These are phyloP conservation scores for Nemania sp. DNA, from an alignment of 2,329 filamentous ascomycete species.

Conservation along the genomic window DNA sequence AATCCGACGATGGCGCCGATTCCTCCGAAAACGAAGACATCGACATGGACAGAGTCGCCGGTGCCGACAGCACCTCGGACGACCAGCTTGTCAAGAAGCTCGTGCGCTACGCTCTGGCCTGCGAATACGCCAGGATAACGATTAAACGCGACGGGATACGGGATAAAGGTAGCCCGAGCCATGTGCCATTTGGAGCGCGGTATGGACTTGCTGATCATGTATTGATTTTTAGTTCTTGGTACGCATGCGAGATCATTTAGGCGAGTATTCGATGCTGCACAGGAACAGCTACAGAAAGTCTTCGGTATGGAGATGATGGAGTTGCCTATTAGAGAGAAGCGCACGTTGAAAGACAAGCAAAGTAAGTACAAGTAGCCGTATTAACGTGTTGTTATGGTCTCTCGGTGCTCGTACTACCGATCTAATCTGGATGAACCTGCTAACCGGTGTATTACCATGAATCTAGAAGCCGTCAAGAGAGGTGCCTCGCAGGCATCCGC, in stretches of 20 bases:
- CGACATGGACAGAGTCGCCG: constrained; percentile 36
- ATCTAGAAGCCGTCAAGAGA: constrained; percentile 54
- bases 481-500: constrained; percentile 61
- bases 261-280: constrained; percentile 79
- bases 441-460: constrained; percentile 22
- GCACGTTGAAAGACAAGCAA: constrained; percentile 80
- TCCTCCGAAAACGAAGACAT: constrained; percentile 41
- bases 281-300: constrained; percentile 73
- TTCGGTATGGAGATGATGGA: constrained; percentile 97
- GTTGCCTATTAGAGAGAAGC: constrained; percentile 82
- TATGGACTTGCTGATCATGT: constrained; percentile 6
- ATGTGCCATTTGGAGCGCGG: background rate
- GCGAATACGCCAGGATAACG: constrained; percentile 71
- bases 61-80: constrained; percentile 51
- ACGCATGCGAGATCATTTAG: constrained; percentile 78
- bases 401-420: background rate
- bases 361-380: constrained; percentile 61
- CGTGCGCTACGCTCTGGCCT: constrained; percentile 75
- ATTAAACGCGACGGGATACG: constrained; percentile 73
- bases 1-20: constrained; percentile 52
- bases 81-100: constrained; percentile 72
- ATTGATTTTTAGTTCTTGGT: constrained; percentile 71
- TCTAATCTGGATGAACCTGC: constrained; percentile 51
- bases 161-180: constrained; percentile 66
- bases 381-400: constrained; percentile 1